Percentiles rank a stretch among this genome's conserved stretches.
These are phyloP conservation scores for Penicillium sp. DNA, from an alignment of 2,329 filamentous ascomycete genomes.

Conservation along the genomic window DNA sequence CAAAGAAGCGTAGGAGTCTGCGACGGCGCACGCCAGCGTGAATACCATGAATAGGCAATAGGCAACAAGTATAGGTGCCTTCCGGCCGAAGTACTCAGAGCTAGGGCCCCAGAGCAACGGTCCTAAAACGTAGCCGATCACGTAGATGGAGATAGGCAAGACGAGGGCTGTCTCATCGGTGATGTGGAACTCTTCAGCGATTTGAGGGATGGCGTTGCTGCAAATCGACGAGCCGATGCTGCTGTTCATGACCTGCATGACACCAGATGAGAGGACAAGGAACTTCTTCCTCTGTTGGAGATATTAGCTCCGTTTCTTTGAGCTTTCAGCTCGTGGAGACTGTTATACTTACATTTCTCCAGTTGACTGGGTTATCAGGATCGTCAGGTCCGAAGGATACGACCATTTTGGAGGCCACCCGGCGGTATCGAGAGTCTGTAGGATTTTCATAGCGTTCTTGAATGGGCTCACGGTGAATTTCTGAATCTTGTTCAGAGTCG, in stretches of 20 bases:
- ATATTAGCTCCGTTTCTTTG: constrained; percentile 1
- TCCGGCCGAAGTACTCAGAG: constrained; percentile 44
- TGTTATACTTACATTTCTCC: constrained; percentile 27
- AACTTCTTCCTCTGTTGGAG: constrained; percentile 26
- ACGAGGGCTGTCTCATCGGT: constrained; percentile 34
- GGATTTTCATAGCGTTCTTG: constrained; percentile 28
- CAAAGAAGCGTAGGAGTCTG: constrained; percentile 41
- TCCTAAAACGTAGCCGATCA: constrained; percentile 43
- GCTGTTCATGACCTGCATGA: constrained; percentile 42
- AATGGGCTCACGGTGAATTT: constrained; percentile 24
- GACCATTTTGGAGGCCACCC: constrained; percentile 36
- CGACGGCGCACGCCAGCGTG: constrained; percentile 45
- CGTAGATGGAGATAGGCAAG: constrained; percentile 41
- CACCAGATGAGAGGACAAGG: constrained; percentile 36
- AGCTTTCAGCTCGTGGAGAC: background rate
- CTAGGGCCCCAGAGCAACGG: constrained; percentile 45
- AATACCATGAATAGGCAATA: constrained; percentile 47
- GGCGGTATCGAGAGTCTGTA: constrained; percentile 31
- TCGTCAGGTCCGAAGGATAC: constrained; percentile 36
- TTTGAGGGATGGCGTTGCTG: constrained; percentile 38
- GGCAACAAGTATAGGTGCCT: constrained; percentile 46
- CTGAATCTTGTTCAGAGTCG: constrained; percentile 18
- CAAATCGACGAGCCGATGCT: constrained; percentile 42
- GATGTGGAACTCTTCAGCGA: constrained; percentile 36
- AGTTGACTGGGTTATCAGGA: constrained; percentile 36